These are phyloP conservation scores for Neocatenulostroma microsporum DNA, from an alignment of 2,329 filamentous ascomycete species.

Conservation along the genomic window DNA sequence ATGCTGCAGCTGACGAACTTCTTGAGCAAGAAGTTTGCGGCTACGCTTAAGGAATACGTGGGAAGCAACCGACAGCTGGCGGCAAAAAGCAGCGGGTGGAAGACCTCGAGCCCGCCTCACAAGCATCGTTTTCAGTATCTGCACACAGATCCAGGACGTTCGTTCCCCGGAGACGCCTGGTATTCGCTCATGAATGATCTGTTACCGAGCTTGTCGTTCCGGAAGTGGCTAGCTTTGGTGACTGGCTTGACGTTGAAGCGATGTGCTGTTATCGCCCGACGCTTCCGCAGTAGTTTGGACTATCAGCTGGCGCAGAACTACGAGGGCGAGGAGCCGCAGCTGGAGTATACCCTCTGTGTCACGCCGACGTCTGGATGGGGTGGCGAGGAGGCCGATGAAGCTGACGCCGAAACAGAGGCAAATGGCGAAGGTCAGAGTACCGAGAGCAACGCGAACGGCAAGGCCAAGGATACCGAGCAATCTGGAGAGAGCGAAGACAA, in stretches of 20 bases:
- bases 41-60: conserved; percentile 63
- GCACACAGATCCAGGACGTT: too few relatives aligned
- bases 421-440: conserved; percentile 53
- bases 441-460: conserved; percentile 28
- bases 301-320: conserved; percentile 90
- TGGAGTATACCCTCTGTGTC: conserved; percentile 81
- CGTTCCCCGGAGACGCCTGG: conserved; percentile 4
- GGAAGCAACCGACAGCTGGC: conserved; percentile 57
- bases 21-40: conserved; percentile 68
- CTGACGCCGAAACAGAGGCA: conserved; percentile 30
- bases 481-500: conserved; percentile 48
- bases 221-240: conserved; percentile 78
- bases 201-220: conserved; percentile 77
- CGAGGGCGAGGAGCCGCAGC: conserved; percentile 59
- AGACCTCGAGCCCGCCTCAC: conserved; percentile 69
- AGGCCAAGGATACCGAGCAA: conserved; percentile 22
- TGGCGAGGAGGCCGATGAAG: conserved; percentile 47
- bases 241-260: conserved; percentile 68
- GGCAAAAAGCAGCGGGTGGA: conserved; percentile 28
- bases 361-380: conserved; percentile 85
- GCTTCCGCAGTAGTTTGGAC: conserved; percentile 79
- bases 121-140: conserved; percentile 91
- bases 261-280: conserved; percentile 70
- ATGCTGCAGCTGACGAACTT: conserved; percentile 76
- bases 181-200: conserved; percentile 69